These are phyloP conservation scores for Tolypocladium cylindrosporum DNA, from an alignment of 2,329 filamentous ascomycete species.

Conservation along the genomic window DNA sequence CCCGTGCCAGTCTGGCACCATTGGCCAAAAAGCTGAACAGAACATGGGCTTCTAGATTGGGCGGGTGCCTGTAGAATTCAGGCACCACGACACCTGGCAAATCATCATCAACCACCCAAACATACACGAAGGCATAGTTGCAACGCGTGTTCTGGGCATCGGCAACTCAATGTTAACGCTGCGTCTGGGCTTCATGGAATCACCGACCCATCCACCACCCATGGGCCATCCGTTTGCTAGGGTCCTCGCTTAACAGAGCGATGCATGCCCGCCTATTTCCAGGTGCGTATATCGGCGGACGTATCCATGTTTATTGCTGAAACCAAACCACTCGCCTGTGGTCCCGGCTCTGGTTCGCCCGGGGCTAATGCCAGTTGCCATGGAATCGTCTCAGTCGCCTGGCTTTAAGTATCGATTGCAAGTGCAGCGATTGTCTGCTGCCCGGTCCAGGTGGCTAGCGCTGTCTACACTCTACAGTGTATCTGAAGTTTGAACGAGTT, in stretches of 20 bases:
- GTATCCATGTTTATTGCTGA: not conserved
- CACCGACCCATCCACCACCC: not conserved
- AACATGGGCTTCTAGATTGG: too few species aligned
- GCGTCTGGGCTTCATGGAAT: not conserved
- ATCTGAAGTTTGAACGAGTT: too few species aligned
- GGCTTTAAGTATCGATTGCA: not conserved
- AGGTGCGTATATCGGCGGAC: not conserved
- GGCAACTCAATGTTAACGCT: not conserved
- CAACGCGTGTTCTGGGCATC: not conserved
- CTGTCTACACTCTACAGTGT: too few species aligned
- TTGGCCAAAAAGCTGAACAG: too few species aligned
- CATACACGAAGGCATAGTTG: too few species aligned
- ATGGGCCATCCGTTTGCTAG: not conserved
- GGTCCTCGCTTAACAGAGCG: not conserved
- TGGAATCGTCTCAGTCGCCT: not conserved
- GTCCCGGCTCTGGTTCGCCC: not conserved
- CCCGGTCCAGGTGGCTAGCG: not conserved
- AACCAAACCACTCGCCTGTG: not conserved
- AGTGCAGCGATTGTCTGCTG: not conserved
- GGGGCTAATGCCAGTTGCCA: not conserved
- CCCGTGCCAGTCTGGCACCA: too few species aligned
- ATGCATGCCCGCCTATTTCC: not conserved
- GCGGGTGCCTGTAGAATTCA: too few species aligned
- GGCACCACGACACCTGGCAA: too few species aligned
- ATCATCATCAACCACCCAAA: too few species aligned